Percentiles rank a stretch among this genome's conserved stretches.
Evolutionary conservation across 2,329 filamentous ascomycete species (phyloP).

Genomic region (Alternaria gaisen): DNA sequence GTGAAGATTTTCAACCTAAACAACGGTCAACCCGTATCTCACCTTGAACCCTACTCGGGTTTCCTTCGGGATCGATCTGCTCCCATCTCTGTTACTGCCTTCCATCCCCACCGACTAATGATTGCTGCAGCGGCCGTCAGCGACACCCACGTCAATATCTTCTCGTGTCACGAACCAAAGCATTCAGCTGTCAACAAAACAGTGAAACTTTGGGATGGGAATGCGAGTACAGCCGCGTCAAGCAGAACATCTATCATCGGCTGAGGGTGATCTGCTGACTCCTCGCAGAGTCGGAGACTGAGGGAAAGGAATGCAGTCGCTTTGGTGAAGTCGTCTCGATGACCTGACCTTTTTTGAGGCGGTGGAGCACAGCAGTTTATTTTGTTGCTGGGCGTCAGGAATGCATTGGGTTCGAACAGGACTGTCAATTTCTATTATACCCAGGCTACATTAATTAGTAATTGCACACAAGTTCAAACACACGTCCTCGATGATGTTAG

Average conservation of each 20-base stretch:
- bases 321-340: background rate
- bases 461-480: slow-evolving; percentile 4
- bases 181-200: slow-evolving; percentile 37
- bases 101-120: slow-evolving; percentile 94
- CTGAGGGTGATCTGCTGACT: slow-evolving; percentile 2
- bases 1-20: slow-evolving; percentile 91
- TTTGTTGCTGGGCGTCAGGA: slow-evolving; percentile 6
- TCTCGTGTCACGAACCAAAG: slow-evolving; percentile 59
- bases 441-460: slow-evolving; percentile 11
- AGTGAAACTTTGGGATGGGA: slow-evolving; percentile 47
- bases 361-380: slow-evolving; percentile 6
- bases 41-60: slow-evolving; percentile 87
- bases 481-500: background rate
- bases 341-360: background rate
- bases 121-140: slow-evolving; percentile 86
- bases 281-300: background rate
- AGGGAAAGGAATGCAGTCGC: background rate
- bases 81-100: slow-evolving; percentile 87
- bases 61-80: slow-evolving; percentile 83
- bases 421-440: slow-evolving; percentile 16
- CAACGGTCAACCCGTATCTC: slow-evolving; percentile 79
- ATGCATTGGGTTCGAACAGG: slow-evolving; percentile 6
- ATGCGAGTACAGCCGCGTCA: slow-evolving; percentile 24
- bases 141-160: slow-evolving; percentile 90
- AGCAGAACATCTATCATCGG: slow-evolving; percentile 31